A percentile compares a stretch with the other conserved stretches of the same genome.
Conservation (phyloP, 768 basidiomycete genomes). For the Lactifluus pinguis region DNA sequence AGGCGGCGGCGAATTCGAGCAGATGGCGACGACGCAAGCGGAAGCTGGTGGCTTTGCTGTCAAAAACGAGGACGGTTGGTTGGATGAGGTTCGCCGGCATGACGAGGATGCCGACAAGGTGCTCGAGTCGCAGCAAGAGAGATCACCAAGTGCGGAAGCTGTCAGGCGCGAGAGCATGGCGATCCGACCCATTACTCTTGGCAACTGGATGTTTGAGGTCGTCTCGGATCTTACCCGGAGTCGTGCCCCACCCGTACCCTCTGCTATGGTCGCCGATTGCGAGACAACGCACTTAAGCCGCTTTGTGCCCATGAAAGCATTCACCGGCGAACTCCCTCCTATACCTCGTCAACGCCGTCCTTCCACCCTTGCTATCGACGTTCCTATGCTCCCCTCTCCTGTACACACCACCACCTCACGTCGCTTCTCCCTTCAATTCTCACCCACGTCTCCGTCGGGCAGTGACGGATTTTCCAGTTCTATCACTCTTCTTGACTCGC, state of each 20-base stretch:
- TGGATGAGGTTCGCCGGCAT: conserved; percentile 24
- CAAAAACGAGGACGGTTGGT: conserved; percentile 26
- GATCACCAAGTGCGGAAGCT: conserved; percentile 24
- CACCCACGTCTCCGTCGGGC: conserved; percentile 35
- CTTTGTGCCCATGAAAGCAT: conserved; percentile 30
- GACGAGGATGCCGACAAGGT: conserved; percentile 39
- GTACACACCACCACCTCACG: conserved; percentile 30
- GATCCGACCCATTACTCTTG: conserved; percentile 50
- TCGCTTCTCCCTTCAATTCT: conserved; percentile 56
- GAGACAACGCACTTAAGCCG: conserved; percentile 27
- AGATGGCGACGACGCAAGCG: conserved; percentile 54
- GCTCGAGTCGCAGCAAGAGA: conserved; percentile 38
- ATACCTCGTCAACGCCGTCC: conserved; percentile 25
- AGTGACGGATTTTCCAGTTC: conserved; percentile 21
- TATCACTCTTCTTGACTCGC: conserved; percentile 27
- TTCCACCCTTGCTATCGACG: conserved; percentile 34
- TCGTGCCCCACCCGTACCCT: conserved; percentile 20
- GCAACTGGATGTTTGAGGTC: conserved; percentile 83
- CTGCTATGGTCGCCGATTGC: conserved; percentile 23
- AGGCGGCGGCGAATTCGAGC: conserved; percentile 55
- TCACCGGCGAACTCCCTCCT: conserved; percentile 17
- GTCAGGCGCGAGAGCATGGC: conserved; percentile 37
- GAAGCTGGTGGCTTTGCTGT: conserved; percentile 43
- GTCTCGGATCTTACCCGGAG: conserved; percentile 52
- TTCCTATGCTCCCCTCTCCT: conserved; percentile 29